Evolutionary conservation across 2,329 filamentous ascomycete species (phyloP).

Genomic region (Colletotrichum paranaense): DNA sequence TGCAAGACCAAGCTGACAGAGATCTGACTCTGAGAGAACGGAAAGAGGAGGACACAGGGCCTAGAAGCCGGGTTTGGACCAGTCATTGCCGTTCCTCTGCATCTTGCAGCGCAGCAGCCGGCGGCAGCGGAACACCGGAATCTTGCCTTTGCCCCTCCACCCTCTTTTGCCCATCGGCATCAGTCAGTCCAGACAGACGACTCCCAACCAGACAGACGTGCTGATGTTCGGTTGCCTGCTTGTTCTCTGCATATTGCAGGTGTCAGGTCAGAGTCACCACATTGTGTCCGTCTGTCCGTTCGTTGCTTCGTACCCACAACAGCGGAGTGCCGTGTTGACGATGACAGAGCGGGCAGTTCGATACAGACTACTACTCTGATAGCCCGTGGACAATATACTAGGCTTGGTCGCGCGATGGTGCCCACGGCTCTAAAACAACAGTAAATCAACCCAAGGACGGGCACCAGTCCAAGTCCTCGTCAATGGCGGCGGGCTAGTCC

Average conservation of each 20-base stretch:
- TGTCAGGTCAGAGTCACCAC: background rate
- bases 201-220: background rate
- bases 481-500: constrained; percentile 29
- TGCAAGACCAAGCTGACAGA: background rate
- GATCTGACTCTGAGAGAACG: background rate
- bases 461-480: constrained; percentile 9
- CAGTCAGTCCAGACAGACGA: background rate
- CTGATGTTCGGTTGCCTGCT: background rate
- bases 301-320: background rate
- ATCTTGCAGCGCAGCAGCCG: constrained; percentile 16
- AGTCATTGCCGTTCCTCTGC: constrained; percentile 13
- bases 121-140: background rate
- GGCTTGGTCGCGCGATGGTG: background rate
- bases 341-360: background rate
- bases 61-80: background rate
- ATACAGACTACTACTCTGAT: background rate
- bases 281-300: background rate
- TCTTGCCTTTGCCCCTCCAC: background rate
- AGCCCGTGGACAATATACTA: background rate
- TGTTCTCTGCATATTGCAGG: constrained; percentile 5
- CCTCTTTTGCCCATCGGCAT: background rate
- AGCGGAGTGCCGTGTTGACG: background rate
- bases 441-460: constrained; percentile 20
- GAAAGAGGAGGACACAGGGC: too few relatives aligned
- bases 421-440: constrained; percentile 14